Conservation (phyloP, 2,329 filamentous ascomycete genomes). For the Madurella fahalii region DNA sequence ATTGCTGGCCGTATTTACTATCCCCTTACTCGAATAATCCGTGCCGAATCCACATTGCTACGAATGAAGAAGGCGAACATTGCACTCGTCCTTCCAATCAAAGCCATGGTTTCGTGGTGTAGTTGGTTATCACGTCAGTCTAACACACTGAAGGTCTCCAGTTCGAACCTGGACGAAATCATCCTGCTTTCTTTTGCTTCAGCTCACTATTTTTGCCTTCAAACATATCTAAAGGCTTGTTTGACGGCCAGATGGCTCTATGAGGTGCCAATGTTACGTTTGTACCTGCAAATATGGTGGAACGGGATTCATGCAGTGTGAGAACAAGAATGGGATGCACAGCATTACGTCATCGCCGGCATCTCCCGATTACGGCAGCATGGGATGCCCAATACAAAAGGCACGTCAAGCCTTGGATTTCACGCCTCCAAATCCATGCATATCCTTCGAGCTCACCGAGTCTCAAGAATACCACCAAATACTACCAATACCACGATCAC, state of each 20-base stretch:
- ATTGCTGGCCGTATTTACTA: too few species aligned
- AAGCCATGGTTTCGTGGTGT: constrained; percentile 24
- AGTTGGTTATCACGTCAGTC: constrained; percentile 49
- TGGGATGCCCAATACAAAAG: neutral
- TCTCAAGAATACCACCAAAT: neutral
- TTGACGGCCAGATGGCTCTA: too few species aligned
- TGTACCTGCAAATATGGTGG: neutral
- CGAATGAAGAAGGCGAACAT: neutral
- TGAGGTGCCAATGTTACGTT: neutral
- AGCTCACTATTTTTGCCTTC: neutral
- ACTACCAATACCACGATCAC: constrained; percentile 1
- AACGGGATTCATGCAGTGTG: neutral
- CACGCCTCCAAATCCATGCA: neutral
- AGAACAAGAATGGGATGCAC: neutral
- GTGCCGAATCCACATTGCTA: too few species aligned
- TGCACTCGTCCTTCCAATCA: neutral
- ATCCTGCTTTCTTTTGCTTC: neutral
- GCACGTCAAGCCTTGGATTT: neutral
- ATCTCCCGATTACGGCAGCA: neutral
- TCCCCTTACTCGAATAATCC: too few species aligned
- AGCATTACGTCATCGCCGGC: neutral
- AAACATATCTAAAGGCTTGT: too few species aligned
- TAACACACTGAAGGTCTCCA: constrained; percentile 38
- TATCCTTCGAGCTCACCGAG: neutral
- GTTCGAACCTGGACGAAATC: constrained; percentile 26